These are phyloP conservation scores for Kodamaea kaohsiungensis DNA, from an alignment of 805 yeast species.

Conservation along the genomic window DNA sequence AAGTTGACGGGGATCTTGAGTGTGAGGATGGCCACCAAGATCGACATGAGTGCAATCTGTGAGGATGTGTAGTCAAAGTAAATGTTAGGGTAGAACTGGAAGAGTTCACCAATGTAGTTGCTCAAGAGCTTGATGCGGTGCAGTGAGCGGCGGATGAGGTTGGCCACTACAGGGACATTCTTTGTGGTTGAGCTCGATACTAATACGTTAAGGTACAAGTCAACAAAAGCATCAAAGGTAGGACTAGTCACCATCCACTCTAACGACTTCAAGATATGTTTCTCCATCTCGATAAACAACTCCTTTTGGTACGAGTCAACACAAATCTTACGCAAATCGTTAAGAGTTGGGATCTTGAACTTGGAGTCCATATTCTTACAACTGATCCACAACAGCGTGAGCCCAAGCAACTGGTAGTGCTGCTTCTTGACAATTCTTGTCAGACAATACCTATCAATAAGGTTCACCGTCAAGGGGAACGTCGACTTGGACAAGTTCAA, in stretches of 20 bases:
- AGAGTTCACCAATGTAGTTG: slow-evolving; percentile 63
- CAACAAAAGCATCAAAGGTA: slow-evolving; percentile 64
- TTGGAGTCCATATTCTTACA: slow-evolving; percentile 53
- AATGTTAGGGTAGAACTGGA: slow-evolving; percentile 61
- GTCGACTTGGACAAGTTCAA: slow-evolving; percentile 40
- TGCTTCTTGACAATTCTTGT: slow-evolving; percentile 46
- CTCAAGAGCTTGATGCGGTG: slow-evolving; percentile 37
- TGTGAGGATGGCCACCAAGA: slow-evolving; percentile 38
- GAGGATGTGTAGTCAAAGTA: slow-evolving; percentile 59
- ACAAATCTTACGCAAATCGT: slow-evolving; percentile 54
- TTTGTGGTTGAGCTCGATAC: slow-evolving; percentile 17
- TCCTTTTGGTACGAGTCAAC: slow-evolving; percentile 57
- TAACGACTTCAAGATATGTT: slow-evolving; percentile 60
- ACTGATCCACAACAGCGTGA: slow-evolving; percentile 45
- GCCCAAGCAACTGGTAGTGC: slow-evolving; percentile 46
- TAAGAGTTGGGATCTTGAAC: slow-evolving; percentile 57
- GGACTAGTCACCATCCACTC: slow-evolving; percentile 66
- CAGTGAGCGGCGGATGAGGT: slow-evolving; percentile 10
- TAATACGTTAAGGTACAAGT: slow-evolving; percentile 48
- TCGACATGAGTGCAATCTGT: slow-evolving; percentile 47
- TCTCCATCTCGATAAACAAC: slow-evolving; percentile 66
- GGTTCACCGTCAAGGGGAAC: slow-evolving; percentile 46
- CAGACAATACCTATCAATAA: slow-evolving; percentile 46
- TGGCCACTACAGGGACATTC: slow-evolving; percentile 10
- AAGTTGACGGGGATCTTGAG: slow-evolving; percentile 34